Percentiles rank a stretch among this genome's conserved stretches.
phyloP scores from a whole-genome alignment of 805 yeast genomes.

The Candida verbasci region DNA sequence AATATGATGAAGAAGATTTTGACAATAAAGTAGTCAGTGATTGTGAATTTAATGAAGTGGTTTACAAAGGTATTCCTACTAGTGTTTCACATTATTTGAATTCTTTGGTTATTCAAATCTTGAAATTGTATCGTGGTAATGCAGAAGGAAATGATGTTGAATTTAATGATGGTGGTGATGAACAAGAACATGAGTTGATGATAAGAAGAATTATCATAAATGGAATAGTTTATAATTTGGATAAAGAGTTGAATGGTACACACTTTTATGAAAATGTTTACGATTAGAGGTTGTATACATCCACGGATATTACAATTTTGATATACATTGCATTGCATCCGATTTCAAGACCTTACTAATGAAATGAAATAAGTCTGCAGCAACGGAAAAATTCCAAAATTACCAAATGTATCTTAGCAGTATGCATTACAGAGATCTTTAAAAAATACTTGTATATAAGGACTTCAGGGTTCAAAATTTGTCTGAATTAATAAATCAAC shows the following conservation, averaged over 20 bases:
- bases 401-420: no score
- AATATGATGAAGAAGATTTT: conserved; percentile 32
- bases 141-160: conserved; percentile 33
- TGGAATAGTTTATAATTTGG: conserved; percentile 31
- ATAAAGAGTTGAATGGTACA: conserved; percentile 38
- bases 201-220: conserved; percentile 25
- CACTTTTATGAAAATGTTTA: conserved; percentile 20
- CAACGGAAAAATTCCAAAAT: no score
- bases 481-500: no score
- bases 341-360: no score
- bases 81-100: conserved; percentile 33
- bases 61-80: conserved; percentile 8
- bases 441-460: no score
- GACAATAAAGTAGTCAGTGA: conserved; percentile 9
- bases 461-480: no score
- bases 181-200: conserved; percentile 11
- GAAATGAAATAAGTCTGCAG: no score
- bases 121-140: conserved; percentile 35
- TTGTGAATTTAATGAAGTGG: conserved; percentile 12
- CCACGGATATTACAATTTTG: no score
- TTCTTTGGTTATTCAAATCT: conserved; percentile 26
- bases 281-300: neutral
- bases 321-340: no score
- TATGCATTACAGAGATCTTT: no score
- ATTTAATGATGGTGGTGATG: conserved; percentile 33